phyloP scores from a whole-genome alignment of 2,329 filamentous ascomycete genomes.

The Geosmithia putterillii region DNA sequence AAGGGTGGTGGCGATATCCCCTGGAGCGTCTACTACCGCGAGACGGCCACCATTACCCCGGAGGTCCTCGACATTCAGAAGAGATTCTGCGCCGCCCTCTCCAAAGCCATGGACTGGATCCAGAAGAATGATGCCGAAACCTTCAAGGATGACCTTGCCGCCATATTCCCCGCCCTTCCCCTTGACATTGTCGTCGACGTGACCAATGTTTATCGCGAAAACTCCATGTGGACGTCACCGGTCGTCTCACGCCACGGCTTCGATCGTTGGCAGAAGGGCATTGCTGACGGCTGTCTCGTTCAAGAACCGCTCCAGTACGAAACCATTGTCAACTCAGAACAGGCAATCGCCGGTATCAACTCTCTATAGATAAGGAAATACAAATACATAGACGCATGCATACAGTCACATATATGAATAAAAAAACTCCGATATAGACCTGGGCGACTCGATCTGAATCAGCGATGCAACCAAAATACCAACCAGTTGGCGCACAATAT shows the following conservation, averaged over 20 bases:
- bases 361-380: too few relatives aligned
- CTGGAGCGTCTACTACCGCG: slow-evolving; percentile 1
- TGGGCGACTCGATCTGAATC: too few relatives aligned
- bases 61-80: neutral
- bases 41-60: neutral
- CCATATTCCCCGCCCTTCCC: neutral
- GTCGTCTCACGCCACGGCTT: neutral
- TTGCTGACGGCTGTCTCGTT: neutral
- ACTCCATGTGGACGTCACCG: neutral
- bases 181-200: neutral
- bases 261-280: neutral
- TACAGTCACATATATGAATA: too few relatives aligned
- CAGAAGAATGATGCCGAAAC: neutral
- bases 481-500: too few relatives aligned
- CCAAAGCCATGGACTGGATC: neutral
- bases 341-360: neutral
- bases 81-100: neutral
- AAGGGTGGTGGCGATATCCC: neutral
- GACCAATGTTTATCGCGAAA: neutral
- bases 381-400: neutral
- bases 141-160: neutral
- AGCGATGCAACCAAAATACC: too few relatives aligned
- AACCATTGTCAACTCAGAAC: neutral
- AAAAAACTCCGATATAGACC: too few relatives aligned
- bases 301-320: neutral